Conservation (phyloP, 2,329 filamentous ascomycete genomes). For the Epichloe sibirici region DNA sequence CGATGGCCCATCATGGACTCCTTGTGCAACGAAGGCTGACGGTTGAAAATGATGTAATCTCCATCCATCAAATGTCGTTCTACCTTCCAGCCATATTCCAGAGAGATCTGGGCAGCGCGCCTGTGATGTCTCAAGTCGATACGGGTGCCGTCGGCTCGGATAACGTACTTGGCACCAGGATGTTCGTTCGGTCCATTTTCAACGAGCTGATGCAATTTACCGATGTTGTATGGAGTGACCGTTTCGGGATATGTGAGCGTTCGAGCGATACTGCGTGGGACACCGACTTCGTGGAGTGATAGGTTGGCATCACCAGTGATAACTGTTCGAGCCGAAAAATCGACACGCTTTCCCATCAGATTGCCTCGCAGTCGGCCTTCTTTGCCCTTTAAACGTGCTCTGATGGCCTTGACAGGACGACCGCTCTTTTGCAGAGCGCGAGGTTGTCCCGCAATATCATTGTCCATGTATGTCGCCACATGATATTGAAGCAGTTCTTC, state of each 20-base stretch:
- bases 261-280: constrained; percentile 83
- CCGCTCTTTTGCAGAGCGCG: constrained; percentile 95
- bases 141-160: constrained; percentile 82
- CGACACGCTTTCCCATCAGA: constrained; percentile 98
- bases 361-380: constrained; percentile 96
- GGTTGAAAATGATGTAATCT: constrained; percentile 98
- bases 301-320: constrained; percentile 98
- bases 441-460: constrained; percentile 91
- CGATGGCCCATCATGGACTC: constrained; percentile 99
- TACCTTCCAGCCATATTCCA: constrained; percentile 97
- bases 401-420: constrained; percentile 90
- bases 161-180: constrained; percentile 92
- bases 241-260: constrained; percentile 94
- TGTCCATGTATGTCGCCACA: constrained; percentile 99
- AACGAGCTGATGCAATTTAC: constrained; percentile 78
- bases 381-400: constrained; percentile 96
- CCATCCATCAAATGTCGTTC: constrained; percentile 93
- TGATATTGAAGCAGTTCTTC: constrained; percentile 91
- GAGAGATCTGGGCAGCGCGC: constrained; percentile 68
- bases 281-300: constrained; percentile 92
- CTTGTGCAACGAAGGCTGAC: constrained; percentile 97
- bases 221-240: constrained; percentile 95
- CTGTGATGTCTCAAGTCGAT: constrained; percentile 93
- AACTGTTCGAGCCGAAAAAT: constrained; percentile 98
- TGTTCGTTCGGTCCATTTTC: constrained; percentile 91